Conservation (phyloP, 129 eudicot species). For the Saussurea involucrata region DNA sequence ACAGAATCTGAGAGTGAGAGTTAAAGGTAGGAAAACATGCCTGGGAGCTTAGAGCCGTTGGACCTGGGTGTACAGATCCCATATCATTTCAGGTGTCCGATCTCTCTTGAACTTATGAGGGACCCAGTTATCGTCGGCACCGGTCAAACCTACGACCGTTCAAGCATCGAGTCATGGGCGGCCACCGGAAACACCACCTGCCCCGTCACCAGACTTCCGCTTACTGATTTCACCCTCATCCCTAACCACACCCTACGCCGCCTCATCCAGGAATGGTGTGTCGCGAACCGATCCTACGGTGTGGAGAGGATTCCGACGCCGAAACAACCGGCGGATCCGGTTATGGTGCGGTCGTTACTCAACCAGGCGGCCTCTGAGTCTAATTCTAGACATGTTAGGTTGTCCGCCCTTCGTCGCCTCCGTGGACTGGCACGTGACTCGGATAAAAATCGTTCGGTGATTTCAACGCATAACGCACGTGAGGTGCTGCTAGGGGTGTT, state of each 20-base stretch:
- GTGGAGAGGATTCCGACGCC: slow-evolving; percentile 95
- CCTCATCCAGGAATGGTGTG: slow-evolving; percentile 95
- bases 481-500: slow-evolving; percentile 36
- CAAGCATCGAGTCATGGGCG: slow-evolving; percentile 85
- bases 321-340: slow-evolving; percentile 88
- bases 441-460: slow-evolving; percentile 68
- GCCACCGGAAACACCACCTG: slow-evolving; percentile 87
- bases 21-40: slow-evolving; percentile 41
- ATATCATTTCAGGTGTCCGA: slow-evolving; percentile 78
- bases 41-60: slow-evolving; percentile 51
- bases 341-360: slow-evolving; percentile 51
- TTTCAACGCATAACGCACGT: slow-evolving; percentile 48
- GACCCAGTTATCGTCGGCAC: slow-evolving; percentile 87
- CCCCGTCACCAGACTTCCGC: slow-evolving; percentile 74
- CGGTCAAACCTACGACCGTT: slow-evolving; percentile 86
- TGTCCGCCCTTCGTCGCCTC: slow-evolving; percentile 58
- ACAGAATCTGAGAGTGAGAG: not conserved
- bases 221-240: slow-evolving; percentile 55
- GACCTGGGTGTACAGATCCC: slow-evolving; percentile 80
- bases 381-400: slow-evolving; percentile 37
- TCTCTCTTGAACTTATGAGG: slow-evolving; percentile 75
- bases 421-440: slow-evolving; percentile 79
- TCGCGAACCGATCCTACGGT: slow-evolving; percentile 64
- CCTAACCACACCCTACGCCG: slow-evolving; percentile 93
- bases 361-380: slow-evolving; percentile 57